These are phyloP conservation scores for Aspergillus sp. DNA, from an alignment of 2,329 filamentous ascomycete species.

Conservation along the genomic window DNA sequence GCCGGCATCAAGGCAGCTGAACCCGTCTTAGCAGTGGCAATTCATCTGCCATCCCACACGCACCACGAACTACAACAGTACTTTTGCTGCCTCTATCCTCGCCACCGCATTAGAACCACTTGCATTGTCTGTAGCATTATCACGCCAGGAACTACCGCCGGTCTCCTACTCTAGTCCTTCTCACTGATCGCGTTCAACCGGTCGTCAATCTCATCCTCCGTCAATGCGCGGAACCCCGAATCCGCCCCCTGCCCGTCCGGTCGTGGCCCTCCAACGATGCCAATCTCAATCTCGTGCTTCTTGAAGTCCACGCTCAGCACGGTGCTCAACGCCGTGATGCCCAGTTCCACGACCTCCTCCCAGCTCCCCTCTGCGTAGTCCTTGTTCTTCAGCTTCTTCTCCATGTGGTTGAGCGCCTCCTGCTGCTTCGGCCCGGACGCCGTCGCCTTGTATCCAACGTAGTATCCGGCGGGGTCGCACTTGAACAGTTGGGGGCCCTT, in stretches of 20 bases:
- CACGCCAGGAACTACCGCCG: too few relatives aligned
- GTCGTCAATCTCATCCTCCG: slow-evolving; percentile 97
- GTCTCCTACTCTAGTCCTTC: too few relatives aligned
- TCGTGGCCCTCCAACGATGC: slow-evolving; percentile 83
- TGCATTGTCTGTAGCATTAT: not conserved
- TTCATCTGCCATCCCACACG: too few relatives aligned
- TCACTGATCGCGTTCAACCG: slow-evolving; percentile 95
- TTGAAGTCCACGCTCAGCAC: slow-evolving; percentile 99
- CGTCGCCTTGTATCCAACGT: slow-evolving; percentile 96
- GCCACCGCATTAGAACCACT: too few relatives aligned
- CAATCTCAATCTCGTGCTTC: slow-evolving; percentile 97
- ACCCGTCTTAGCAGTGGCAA: too few relatives aligned
- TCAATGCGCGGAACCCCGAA: slow-evolving; percentile 73
- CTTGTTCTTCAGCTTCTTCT: slow-evolving; percentile 99
- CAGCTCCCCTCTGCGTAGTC: slow-evolving; percentile 82
- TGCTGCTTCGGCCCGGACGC: slow-evolving; percentile 97
- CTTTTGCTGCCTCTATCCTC: too few relatives aligned
- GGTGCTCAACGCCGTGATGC: slow-evolving; percentile 88
- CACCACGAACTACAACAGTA: too few relatives aligned
- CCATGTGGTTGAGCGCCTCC: slow-evolving; percentile 93
- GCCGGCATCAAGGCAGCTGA: too few relatives aligned
- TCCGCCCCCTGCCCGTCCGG: slow-evolving; percentile 74
- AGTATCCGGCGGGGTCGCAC: slow-evolving; percentile 96
- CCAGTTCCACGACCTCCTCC: slow-evolving; percentile 96
- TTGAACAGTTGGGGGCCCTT: slow-evolving; percentile 93